Evolutionary conservation across 2,329 filamentous ascomycete genomes (phyloP).

Genomic region (Penicillium sp.): DNA sequence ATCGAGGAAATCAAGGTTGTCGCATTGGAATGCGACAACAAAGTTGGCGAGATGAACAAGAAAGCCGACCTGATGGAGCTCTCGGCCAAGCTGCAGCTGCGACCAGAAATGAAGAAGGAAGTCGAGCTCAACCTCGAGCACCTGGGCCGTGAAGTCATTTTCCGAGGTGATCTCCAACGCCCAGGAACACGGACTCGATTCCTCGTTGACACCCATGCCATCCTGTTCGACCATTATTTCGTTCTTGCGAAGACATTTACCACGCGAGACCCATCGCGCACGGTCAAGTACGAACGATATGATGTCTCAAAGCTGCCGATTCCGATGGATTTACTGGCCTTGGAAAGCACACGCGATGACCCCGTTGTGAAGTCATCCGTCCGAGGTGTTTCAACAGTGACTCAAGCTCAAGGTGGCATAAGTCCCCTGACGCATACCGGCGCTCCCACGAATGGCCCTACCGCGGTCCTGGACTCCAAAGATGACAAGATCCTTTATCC

Average conservation of each 20-base stretch:
- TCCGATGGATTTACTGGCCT: constrained; percentile 89
- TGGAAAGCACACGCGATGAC: constrained; percentile 91
- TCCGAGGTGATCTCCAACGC: constrained; percentile 83
- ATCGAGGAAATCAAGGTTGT: constrained; percentile 90
- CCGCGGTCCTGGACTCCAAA: constrained; percentile 55
- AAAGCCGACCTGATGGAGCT: constrained; percentile 87
- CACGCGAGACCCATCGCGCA: constrained; percentile 64
- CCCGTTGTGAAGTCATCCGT: constrained; percentile 76
- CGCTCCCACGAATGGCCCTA: constrained; percentile 58
- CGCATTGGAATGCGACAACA: constrained; percentile 84
- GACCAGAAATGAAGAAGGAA: constrained; percentile 78
- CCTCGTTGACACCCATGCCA: constrained; percentile 89
- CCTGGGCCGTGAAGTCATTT: constrained; percentile 85
- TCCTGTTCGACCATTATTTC: constrained; percentile 95
- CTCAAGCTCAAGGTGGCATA: constrained; percentile 54
- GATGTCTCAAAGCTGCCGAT: constrained; percentile 95
- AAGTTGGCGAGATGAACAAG: constrained; percentile 88
- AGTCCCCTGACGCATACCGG: constrained; percentile 58
- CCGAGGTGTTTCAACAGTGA: constrained; percentile 65
- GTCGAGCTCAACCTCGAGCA: constrained; percentile 89
- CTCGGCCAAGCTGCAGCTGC: constrained; percentile 74
- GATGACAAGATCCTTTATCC: constrained; percentile 87
- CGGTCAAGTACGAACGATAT: constrained; percentile 75
- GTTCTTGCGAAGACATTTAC: constrained; percentile 80
- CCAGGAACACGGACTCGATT: constrained; percentile 85